Conservation (phyloP, 805 yeast species). For the Zygosaccharomyces bisporus region DNA sequence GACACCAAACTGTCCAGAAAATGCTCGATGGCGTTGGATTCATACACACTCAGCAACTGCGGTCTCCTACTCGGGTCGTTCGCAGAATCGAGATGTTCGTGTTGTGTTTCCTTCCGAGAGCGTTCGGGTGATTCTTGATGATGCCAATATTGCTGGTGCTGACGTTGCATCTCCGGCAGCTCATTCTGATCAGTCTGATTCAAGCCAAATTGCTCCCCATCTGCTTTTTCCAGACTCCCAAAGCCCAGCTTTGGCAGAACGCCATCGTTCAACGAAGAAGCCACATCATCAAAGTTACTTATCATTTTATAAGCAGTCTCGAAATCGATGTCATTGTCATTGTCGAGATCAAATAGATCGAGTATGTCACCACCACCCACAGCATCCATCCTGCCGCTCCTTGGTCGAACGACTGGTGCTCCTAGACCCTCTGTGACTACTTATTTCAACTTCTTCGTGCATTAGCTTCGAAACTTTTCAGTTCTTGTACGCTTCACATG, state of each 20-base stretch:
- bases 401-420: background rate
- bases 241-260: conserved; percentile 11
- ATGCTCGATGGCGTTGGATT: conserved; percentile 34
- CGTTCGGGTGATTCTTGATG: background rate
- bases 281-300: conserved; percentile 22
- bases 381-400: conserved; percentile 7
- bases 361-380: conserved; percentile 12
- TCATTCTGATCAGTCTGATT: background rate
- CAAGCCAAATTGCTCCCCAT: background rate
- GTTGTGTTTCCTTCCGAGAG: background rate
- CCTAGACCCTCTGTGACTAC: background rate
- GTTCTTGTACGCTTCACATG: conserved; percentile 14
- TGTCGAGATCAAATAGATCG: conserved; percentile 29
- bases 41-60: conserved; percentile 31
- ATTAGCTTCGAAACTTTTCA: background rate
- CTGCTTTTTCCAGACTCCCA: conserved; percentile 3
- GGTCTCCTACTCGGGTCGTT: conserved; percentile 3
- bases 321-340: conserved; percentile 33
- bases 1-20: conserved; percentile 31
- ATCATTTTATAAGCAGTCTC: conserved; percentile 36
- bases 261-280: conserved; percentile 9
- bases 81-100: background rate
- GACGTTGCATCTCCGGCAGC: background rate
- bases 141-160: background rate
- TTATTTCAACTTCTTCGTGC: no score